phyloP scores from a whole-genome alignment of 1,284 basidiomycete genomes.

The Heterobasidion irregulare region DNA sequence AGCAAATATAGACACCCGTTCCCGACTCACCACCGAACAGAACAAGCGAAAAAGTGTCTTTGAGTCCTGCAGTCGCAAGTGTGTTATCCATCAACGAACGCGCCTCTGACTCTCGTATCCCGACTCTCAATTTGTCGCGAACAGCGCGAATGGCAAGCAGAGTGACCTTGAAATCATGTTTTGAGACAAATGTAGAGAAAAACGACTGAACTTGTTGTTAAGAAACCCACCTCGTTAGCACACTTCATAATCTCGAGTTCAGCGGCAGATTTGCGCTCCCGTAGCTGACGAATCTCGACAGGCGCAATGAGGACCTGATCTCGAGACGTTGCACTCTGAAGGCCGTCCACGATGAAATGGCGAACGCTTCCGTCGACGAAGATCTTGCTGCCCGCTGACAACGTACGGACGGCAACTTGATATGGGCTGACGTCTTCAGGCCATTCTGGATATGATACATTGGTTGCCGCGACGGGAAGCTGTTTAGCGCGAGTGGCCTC shows the following conservation, averaged over 20 bases:
- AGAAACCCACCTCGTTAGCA: conserved; percentile 60
- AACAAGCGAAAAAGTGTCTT: conserved; percentile 50
- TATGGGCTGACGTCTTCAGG: conserved; percentile 70
- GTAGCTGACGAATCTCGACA: conserved; percentile 44
- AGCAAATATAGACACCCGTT: neutral
- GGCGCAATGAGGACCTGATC: conserved; percentile 39
- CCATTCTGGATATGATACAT: conserved; percentile 59
- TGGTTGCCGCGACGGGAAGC: conserved; percentile 39
- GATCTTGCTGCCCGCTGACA: conserved; percentile 27
- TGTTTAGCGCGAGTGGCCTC: conserved; percentile 64
- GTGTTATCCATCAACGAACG: conserved; percentile 45
- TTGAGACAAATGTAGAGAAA: conserved; percentile 1
- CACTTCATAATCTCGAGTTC: conserved; percentile 72
- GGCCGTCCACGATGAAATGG: conserved; percentile 54
- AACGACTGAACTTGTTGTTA: neutral
- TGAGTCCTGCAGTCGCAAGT: conserved; percentile 49
- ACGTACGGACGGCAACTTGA: conserved; percentile 31
- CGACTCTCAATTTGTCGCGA: conserved; percentile 52
- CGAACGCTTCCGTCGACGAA: conserved; percentile 56
- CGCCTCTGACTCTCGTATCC: conserved; percentile 71
- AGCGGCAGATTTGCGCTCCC: conserved; percentile 66
- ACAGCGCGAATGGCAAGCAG: conserved; percentile 67
- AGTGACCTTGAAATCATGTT: conserved; percentile 44
- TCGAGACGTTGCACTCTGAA: conserved; percentile 36
- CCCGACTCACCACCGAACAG: conserved; percentile 64